These are phyloP conservation scores for Heritiera littoralis DNA, from an alignment of 345 rosid species.

Conservation along the genomic window DNA sequence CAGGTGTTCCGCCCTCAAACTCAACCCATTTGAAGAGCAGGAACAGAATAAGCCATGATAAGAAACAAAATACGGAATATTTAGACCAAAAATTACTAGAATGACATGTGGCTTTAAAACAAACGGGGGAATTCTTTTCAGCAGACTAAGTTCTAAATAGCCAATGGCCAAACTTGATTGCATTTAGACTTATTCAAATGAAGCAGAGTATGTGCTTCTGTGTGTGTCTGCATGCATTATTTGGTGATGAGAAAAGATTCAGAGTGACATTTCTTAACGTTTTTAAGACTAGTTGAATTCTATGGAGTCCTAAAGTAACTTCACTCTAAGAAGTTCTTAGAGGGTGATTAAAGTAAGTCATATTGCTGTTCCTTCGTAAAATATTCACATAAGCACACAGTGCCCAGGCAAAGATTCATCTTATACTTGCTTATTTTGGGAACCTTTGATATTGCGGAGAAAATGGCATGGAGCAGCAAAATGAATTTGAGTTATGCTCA, in stretches of 20 bases:
- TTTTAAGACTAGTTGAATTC: background rate
- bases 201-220: background rate
- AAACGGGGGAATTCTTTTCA: background rate
- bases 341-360: background rate
- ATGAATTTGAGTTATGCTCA: background rate
- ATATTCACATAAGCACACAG: background rate
- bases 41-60: conserved; percentile 9
- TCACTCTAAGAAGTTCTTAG: background rate
- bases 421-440: background rate
- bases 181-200: background rate
- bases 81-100: background rate
- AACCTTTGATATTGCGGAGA: background rate
- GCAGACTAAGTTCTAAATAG: background rate
- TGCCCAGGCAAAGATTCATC: background rate
- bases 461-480: background rate
- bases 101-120: background rate
- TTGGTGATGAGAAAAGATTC: too few relatives aligned
- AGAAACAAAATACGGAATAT: background rate
- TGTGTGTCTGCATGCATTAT: too few relatives aligned
- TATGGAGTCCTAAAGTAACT: background rate
- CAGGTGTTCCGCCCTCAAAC: conserved; percentile 99
- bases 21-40: conserved; percentile 35
- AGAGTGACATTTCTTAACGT: too few relatives aligned
- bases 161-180: background rate
- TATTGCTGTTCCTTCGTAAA: background rate